Evolutionary conservation across 2,329 filamentous ascomycete genomes (phyloP), one percentile per base, ranked within the genome.

Genomic region (Emericellopsis cladophorae): DNA sequence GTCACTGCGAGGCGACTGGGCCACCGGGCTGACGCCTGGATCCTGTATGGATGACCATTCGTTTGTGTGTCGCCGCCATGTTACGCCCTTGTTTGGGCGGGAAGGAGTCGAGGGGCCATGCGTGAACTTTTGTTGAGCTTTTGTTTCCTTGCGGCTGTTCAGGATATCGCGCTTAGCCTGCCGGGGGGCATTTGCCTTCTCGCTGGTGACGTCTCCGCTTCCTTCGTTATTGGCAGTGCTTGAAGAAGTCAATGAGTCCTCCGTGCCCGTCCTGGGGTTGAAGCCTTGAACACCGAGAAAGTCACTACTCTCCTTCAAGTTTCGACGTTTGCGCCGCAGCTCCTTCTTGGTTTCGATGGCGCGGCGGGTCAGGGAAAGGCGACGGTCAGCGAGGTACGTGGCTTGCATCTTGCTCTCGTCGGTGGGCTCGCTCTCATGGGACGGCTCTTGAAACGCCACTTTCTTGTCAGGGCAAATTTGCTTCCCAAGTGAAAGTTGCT

Each of bases 211-310:
- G 21, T 58, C 53, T 14, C 51, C 37, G 48, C 57, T 51, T 36
- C 51, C 37, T 5, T 53, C 56, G 42, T 62, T 64, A 23, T 60
- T 59, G 1, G 66, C 68, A 44, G 66, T 72, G 12, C 62, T 60
- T 3, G 68, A 68, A 7, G 68, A 67, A 4, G 68, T 72, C 31
- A 74, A 56, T 12, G 69, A 54, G 43, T 76, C 67, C 38, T 68
- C 64, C 45, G 67, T 59, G 5, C 75, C 72, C 1, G 75, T 77
- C 34, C 64, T 57, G 0, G 74, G 74, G 48, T 79, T 77, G 40
- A 72, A 60, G 4, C 74, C 74, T 43, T 75, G 72, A 2, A 77
- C 69, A 2, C 73, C 74, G 0, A 79, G 62, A 49, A 67, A 79
- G 51, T 79, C 74, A 5, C 72, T 72, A 41, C 69, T 74, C 41